Percentiles rank a stretch among this genome's conserved stretches.
These are phyloP conservation scores for Actinomortierella ambigua DNA, from an alignment of 371 early-diverging fungal genomes.

Conservation along the genomic window DNA sequence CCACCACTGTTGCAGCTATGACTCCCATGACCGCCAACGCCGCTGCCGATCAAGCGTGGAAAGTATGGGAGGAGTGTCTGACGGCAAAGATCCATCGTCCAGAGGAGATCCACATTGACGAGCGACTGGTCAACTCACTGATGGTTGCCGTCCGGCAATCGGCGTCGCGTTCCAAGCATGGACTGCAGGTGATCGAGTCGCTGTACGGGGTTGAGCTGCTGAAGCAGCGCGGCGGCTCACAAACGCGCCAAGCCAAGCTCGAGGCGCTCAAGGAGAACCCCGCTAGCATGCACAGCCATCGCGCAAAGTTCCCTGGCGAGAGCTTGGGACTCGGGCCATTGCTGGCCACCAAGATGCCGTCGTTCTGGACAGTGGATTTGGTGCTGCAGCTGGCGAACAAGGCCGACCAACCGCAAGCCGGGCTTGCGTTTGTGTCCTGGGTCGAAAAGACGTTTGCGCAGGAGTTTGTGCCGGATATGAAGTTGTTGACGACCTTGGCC, in stretches of 20 bases:
- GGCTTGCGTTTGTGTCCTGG: no score
- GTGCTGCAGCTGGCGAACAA: no score
- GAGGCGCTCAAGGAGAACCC: neutral
- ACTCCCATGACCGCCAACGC: constrained; percentile 23
- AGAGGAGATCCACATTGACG: constrained; percentile 27
- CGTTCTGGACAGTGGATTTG: no score
- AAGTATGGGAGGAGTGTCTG: constrained; percentile 43
- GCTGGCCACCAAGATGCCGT: neutral
- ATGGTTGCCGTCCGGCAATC: constrained; percentile 33
- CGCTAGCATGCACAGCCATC: constrained; percentile 4
- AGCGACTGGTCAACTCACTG: constrained; percentile 20
- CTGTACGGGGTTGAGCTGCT: constrained; percentile 23
- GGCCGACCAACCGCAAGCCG: no score
- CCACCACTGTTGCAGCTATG: neutral
- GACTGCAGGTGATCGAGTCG: constrained; percentile 24
- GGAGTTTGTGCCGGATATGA: no score
- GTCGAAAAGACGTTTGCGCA: no score
- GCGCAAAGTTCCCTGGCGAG: constrained; percentile 22
- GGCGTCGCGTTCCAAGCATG: constrained; percentile 12
- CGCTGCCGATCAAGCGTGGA: constrained; percentile 42
- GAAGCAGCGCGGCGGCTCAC: no score
- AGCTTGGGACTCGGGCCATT: constrained; percentile 17
- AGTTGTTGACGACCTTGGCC: no score
- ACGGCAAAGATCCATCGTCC: constrained; percentile 21
- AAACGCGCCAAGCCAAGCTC: constrained; percentile 4